phyloP scores from a whole-genome alignment of 2,329 filamentous ascomycete species.

The Sclerotinia minor region DNA sequence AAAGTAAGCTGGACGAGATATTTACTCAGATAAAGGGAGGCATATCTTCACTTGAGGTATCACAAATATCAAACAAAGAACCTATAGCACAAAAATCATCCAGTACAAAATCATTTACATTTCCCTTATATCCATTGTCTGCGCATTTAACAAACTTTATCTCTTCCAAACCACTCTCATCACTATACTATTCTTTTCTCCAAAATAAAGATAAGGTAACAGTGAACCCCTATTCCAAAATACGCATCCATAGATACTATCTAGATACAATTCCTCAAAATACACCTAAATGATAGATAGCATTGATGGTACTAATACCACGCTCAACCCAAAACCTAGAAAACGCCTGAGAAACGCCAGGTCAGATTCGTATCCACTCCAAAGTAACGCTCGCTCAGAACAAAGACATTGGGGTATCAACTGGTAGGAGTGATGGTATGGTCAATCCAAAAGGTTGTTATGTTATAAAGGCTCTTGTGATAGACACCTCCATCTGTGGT shows the following conservation, averaged over 20 bases:
- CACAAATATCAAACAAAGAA: background rate
- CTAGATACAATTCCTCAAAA: background rate
- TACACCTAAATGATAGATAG: constrained; percentile 1
- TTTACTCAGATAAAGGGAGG: background rate
- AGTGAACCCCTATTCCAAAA: constrained; percentile 4
- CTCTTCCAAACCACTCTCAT: background rate
- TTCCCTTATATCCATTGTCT: background rate
- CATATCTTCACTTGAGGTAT: background rate
- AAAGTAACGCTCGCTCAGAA: constrained; percentile 18
- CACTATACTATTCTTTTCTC: constrained; percentile 8
- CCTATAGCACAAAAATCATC: background rate
- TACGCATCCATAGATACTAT: constrained; percentile 18
- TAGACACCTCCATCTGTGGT: constrained; percentile 13
- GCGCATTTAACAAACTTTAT: background rate
- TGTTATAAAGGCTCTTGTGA: constrained; percentile 4
- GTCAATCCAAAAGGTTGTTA: constrained; percentile 18
- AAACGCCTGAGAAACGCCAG: constrained; percentile 21
- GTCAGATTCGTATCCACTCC: constrained; percentile 18
- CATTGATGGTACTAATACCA: constrained; percentile 7
- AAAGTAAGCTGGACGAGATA: background rate
- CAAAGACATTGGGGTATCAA: constrained; percentile 12
- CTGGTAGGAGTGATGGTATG: background rate
- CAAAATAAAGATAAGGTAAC: constrained; percentile 1
- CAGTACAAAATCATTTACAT: constrained; percentile 7
- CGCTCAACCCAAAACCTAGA: constrained; percentile 2